Evolutionary conservation across 768 basidiomycete genomes (phyloP).

Genomic region (Gymnopilus dilepis): DNA sequence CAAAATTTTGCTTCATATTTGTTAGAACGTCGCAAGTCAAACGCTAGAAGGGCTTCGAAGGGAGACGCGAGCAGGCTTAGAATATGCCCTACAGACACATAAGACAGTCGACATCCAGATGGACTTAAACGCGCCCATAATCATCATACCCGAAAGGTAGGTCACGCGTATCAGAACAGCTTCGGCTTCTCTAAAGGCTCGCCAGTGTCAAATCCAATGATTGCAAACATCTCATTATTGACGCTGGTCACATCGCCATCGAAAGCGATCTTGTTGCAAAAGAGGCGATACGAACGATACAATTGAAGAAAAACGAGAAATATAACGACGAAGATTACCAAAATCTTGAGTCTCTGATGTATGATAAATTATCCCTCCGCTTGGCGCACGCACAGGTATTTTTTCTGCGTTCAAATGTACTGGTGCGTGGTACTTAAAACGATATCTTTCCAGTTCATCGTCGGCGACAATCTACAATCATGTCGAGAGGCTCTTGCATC

Average conservation of each 20-base stretch:
- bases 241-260: slow-evolving; percentile 96
- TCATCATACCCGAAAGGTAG: slow-evolving; percentile 95
- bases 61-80: slow-evolving; percentile 92
- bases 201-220: slow-evolving; percentile 73
- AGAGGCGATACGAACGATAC: slow-evolving; percentile 74
- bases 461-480: slow-evolving; percentile 82
- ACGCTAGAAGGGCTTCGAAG: slow-evolving; percentile 93
- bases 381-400: slow-evolving; percentile 89
- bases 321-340: slow-evolving; percentile 89
- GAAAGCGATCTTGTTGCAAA: slow-evolving; percentile 91
- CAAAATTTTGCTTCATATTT: slow-evolving; percentile 6
- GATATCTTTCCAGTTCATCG: slow-evolving; percentile 67
- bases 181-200: slow-evolving; percentile 8
- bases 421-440: not conserved
- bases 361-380: slow-evolving; percentile 85
- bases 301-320: slow-evolving; percentile 81
- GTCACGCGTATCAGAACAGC: slow-evolving; percentile 19
- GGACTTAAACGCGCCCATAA: slow-evolving; percentile 96
- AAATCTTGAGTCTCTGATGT: slow-evolving; percentile 91
- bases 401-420: not conserved
- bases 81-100: slow-evolving; percentile 91
- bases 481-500: slow-evolving; percentile 81
- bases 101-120: slow-evolving; percentile 97
- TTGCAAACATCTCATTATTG: slow-evolving; percentile 88
- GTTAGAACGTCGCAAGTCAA: slow-evolving; percentile 86